Conservation (phyloP, 2,329 filamentous ascomycete species). For the Annulohypoxylon truncatum region DNA sequence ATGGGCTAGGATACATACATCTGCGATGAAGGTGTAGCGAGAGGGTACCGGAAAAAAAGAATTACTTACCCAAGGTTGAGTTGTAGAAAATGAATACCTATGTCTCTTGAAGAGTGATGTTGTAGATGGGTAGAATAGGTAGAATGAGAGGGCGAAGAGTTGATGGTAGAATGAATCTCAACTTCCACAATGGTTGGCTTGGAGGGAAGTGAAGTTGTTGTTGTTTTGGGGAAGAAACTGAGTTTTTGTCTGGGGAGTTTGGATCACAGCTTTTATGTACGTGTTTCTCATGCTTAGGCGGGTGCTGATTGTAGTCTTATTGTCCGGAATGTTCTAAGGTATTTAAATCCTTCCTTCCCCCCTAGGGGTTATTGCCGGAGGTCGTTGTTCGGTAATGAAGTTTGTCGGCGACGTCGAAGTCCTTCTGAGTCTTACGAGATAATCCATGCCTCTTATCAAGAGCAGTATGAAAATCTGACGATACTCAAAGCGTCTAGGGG, state of each 20-base stretch:
- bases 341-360: not conserved
- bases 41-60: no score
- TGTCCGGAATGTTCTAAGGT: not conserved
- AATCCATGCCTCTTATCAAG: not conserved
- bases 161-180: no score
- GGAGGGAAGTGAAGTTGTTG: not conserved
- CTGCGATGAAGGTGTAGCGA: no score
- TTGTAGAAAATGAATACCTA: no score
- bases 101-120: no score
- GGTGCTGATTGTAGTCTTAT: not conserved
- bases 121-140: no score
- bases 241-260: not conserved
- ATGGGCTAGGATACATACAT: no score
- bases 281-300: not conserved
- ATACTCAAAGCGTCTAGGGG: not conserved
- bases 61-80: no score
- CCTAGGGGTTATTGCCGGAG: not conserved
- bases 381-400: not conserved
- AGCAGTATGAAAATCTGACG: not conserved
- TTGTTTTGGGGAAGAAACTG: not conserved
- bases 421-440: not conserved
- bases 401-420: not conserved
- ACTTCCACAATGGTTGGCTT: no score
- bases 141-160: no score
- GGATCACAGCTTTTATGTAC: not conserved